These are phyloP conservation scores for Eimeria praecox DNA, from an alignment of 169 alveolate genomes.

Conservation along the genomic window DNA sequence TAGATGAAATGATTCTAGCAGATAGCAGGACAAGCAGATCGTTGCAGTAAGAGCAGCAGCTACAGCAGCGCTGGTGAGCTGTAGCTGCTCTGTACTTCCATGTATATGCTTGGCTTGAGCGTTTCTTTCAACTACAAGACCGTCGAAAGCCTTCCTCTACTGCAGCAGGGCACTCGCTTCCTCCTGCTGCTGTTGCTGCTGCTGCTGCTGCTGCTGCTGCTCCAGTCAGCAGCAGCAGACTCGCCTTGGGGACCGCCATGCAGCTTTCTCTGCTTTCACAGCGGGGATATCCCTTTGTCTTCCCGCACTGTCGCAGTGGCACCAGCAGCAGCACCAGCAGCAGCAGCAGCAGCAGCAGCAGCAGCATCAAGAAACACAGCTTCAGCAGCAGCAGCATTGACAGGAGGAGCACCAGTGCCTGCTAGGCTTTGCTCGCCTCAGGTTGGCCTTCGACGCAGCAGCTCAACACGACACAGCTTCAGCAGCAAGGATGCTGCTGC, in stretches of 20 bases:
- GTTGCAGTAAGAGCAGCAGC: neutral
- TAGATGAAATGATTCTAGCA: neutral
- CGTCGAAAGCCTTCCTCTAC: neutral
- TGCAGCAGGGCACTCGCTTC: neutral
- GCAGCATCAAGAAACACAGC: neutral
- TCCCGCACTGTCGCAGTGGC: neutral
- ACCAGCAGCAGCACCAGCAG: neutral
- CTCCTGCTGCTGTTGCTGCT: neutral
- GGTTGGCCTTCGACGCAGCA: neutral
- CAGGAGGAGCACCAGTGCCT: neutral
- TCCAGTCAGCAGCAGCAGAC: neutral
- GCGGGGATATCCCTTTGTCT: neutral
- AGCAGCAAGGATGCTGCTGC: neutral
- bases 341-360: conserved; percentile 12
- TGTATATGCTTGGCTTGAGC: neutral
- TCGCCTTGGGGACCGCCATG: neutral
- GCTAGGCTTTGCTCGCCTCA: neutral
- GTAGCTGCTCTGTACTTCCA: neutral
- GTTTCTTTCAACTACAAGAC: neutral
- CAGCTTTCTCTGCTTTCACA: neutral
- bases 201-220: neutral
- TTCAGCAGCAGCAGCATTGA: conserved; percentile 31
- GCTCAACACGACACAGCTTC: neutral
- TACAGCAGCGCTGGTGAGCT: neutral
- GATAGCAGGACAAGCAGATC: neutral